Percentiles rank a stretch among this genome's conserved stretches.
Evolutionary conservation across 139 green algal genomes (phyloP).

Genomic region (Spirogloea muscicola): DNA sequence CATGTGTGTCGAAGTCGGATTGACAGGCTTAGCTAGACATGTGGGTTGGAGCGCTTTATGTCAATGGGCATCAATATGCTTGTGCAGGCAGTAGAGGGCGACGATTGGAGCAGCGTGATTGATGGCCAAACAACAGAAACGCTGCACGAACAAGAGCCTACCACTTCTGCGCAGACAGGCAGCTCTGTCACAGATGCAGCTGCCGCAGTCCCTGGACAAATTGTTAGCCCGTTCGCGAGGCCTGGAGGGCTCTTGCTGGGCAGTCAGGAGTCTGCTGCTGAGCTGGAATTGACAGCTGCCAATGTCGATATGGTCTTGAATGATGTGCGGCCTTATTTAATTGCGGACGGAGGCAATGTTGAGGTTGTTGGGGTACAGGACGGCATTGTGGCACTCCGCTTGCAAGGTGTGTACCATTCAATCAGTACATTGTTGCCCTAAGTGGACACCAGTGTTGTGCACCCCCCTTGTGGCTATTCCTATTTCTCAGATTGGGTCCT

Average conservation of each 20-base stretch:
- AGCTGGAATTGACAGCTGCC: slow-evolving; percentile 23
- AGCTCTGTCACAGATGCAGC: neutral
- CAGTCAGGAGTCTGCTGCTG: neutral
- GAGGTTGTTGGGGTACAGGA: slow-evolving; percentile 72
- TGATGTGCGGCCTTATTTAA: slow-evolving; percentile 87
- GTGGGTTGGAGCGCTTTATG: no score
- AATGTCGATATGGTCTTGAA: slow-evolving; percentile 37
- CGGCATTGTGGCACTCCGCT: slow-evolving; percentile 68
- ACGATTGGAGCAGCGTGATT: slow-evolving; percentile 80
- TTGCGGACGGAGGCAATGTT: slow-evolving; percentile 90
- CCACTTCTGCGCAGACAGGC: neutral
- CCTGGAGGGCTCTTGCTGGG: slow-evolving; percentile 50
- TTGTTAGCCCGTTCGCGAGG: slow-evolving; percentile 72
- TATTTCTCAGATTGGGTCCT: neutral
- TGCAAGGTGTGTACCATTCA: slow-evolving; percentile 51
- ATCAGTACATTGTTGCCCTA: neutral
- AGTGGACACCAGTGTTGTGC: neutral
- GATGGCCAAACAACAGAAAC: slow-evolving; percentile 67
- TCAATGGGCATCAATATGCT: no score
- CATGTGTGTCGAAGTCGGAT: no score
- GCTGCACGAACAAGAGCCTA: slow-evolving; percentile 6
- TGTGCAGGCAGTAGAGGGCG: slow-evolving; percentile 56
- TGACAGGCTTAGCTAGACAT: no score
- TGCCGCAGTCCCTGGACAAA: neutral
- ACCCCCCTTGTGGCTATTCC: neutral